Conservation (phyloP, 1,284 basidiomycete species). For the Neonothopanus nambi region DNA sequence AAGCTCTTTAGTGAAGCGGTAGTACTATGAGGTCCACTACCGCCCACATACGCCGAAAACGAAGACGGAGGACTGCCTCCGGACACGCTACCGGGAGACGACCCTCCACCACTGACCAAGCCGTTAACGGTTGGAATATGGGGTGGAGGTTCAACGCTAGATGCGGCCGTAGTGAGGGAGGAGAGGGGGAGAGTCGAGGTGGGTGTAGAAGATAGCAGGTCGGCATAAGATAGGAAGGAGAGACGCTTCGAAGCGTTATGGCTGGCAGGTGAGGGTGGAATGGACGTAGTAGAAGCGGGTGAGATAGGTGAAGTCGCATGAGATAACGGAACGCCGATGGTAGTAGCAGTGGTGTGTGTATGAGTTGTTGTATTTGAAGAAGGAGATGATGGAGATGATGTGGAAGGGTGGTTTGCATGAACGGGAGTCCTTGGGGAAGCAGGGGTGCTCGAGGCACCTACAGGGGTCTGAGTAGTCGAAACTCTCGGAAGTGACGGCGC, state of each 20-base stretch:
- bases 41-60: background rate
- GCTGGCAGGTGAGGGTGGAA: conserved; percentile 36
- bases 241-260: conserved; percentile 60
- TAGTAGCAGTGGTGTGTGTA: background rate
- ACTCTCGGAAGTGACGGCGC: conserved; percentile 2
- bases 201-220: conserved; percentile 78
- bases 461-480: background rate
- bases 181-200: conserved; percentile 69
- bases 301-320: background rate
- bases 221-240: conserved; percentile 84
- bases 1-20: background rate
- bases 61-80: background rate
- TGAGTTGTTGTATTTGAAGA: background rate
- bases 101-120: conserved; percentile 29
- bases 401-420: background rate
- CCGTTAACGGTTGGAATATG: conserved; percentile 63
- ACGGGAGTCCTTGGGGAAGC: background rate
- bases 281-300: background rate
- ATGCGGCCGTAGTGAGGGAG: conserved; percentile 63
- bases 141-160: conserved; percentile 55
- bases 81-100: conserved; percentile 10
- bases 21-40: background rate
- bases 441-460: background rate
- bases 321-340: background rate
- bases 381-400: too few species aligned